phyloP scores from a whole-genome alignment of 768 basidiomycete genomes.

The Tulasnella sp. region DNA sequence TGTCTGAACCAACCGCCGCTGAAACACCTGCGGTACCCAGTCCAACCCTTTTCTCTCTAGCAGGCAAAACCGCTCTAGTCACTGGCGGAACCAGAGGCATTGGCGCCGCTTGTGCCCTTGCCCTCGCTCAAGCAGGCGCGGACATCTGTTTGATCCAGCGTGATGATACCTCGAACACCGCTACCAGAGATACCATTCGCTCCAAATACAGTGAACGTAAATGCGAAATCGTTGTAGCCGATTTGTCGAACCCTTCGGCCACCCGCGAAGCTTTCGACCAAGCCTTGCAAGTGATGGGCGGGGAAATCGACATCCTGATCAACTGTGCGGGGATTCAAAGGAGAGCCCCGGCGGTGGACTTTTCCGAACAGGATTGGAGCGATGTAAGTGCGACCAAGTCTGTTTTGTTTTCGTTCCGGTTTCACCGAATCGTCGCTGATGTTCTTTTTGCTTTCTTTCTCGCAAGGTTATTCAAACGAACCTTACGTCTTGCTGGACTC shows the following conservation, averaged over 20 bases:
- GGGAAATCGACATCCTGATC: slow-evolving; percentile 63
- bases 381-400: slow-evolving; percentile 53
- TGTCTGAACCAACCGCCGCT: slow-evolving; percentile 22
- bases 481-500: slow-evolving; percentile 83
- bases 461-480: slow-evolving; percentile 80
- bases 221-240: slow-evolving; percentile 55
- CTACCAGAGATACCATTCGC: slow-evolving; percentile 45
- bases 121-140: slow-evolving; percentile 60
- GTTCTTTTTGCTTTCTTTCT: slow-evolving; percentile 2
- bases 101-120: slow-evolving; percentile 58
- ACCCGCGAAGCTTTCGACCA: slow-evolving; percentile 56
- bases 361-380: slow-evolving; percentile 70
- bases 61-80: slow-evolving; percentile 24
- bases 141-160: slow-evolving; percentile 55
- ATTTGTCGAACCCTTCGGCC: slow-evolving; percentile 55
- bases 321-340: slow-evolving; percentile 71
- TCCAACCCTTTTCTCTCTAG: slow-evolving; percentile 27
- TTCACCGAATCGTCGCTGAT: slow-evolving; percentile 29
- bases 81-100: slow-evolving; percentile 49
- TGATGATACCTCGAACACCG: slow-evolving; percentile 45
- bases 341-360: slow-evolving; percentile 63
- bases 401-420: slow-evolving; percentile 31
- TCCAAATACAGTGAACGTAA: neutral
- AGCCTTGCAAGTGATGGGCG: slow-evolving; percentile 56
- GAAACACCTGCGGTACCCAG: slow-evolving; percentile 21